phyloP scores from a whole-genome alignment of 805 yeast genomes.

The Wickerhamomyces queroliae region DNA sequence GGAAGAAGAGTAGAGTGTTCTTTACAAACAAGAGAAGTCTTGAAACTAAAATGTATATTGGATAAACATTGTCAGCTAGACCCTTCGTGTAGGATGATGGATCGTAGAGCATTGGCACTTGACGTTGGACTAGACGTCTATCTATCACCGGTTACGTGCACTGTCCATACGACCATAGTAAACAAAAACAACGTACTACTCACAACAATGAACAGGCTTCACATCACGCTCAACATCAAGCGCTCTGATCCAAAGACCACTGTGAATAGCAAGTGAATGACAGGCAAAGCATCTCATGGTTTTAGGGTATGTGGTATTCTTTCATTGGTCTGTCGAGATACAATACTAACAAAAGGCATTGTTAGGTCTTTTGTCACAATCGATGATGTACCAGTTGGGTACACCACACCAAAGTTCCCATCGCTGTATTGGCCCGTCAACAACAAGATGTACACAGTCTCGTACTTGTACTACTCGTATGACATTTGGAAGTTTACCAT shows the following conservation, averaged over 20 bases:
- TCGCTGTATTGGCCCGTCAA: slow-evolving; percentile 68
- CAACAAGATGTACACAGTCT: slow-evolving; percentile 28
- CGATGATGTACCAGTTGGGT: slow-evolving; percentile 71
- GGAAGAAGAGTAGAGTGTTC: slow-evolving; percentile 20
- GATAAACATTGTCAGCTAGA: too few relatives aligned
- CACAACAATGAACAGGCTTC: not conserved
- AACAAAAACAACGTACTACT: too few relatives aligned
- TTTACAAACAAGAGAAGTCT: not conserved
- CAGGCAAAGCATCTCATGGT: not conserved
- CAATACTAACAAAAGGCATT: slow-evolving; percentile 1
- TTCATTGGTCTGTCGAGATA: not conserved
- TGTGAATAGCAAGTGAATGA: not conserved
- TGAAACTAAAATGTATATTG: too few relatives aligned
- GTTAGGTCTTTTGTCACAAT: slow-evolving; percentile 34
- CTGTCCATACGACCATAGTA: too few relatives aligned
- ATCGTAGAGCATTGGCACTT: too few relatives aligned
- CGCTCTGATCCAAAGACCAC: not conserved
- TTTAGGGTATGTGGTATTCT: not conserved
- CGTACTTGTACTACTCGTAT: slow-evolving; percentile 58
- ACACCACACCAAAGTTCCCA: slow-evolving; percentile 74
- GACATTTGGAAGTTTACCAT: slow-evolving; percentile 85
- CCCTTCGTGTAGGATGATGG: too few relatives aligned
- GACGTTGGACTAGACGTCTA: too few relatives aligned
- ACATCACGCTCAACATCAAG: not conserved
- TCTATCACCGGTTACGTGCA: too few relatives aligned